Evolutionary conservation across 306 rosid genomes (phyloP).

Genomic region (Cyamopsis tetragonoloba): DNA sequence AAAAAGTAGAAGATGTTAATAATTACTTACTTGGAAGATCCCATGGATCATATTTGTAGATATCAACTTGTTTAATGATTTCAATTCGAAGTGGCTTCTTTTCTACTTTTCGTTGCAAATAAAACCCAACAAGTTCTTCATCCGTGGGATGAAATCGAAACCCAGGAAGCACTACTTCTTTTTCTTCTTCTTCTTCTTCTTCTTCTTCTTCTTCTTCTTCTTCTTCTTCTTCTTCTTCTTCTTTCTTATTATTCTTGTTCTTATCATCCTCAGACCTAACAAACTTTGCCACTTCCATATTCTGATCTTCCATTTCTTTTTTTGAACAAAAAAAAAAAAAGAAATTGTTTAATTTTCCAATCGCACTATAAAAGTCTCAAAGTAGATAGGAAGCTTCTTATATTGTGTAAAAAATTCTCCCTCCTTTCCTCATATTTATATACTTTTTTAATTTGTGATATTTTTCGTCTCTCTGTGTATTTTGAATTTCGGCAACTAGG

Average conservation of each 20-base stretch:
- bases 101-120: slow-evolving; percentile 62
- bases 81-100: slow-evolving; percentile 61
- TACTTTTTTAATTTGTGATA: not conserved
- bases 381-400: slow-evolving; percentile 26
- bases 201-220: too few relatives aligned
- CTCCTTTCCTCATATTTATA: not conserved
- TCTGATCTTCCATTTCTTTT: not conserved
- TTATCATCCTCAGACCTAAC: not conserved
- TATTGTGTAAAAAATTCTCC: not conserved
- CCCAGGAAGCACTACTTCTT: slow-evolving; percentile 71
- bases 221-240: too few relatives aligned
- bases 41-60: slow-evolving; percentile 96
- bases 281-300: slow-evolving; percentile 36
- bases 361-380: not conserved
- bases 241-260: too few relatives aligned
- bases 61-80: slow-evolving; percentile 82
- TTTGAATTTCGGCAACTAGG: slow-evolving; percentile 19
- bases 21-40: slow-evolving; percentile 98
- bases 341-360: not conserved
- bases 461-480: not conserved
- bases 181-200: too few relatives aligned
- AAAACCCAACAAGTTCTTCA: slow-evolving; percentile 92
- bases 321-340: too few relatives aligned
- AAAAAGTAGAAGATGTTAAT: too few relatives aligned
- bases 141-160: slow-evolving; percentile 92